Evolutionary conservation across 192 early-diverging fungal species (phyloP).

Genomic region (Piromyces sp.): DNA sequence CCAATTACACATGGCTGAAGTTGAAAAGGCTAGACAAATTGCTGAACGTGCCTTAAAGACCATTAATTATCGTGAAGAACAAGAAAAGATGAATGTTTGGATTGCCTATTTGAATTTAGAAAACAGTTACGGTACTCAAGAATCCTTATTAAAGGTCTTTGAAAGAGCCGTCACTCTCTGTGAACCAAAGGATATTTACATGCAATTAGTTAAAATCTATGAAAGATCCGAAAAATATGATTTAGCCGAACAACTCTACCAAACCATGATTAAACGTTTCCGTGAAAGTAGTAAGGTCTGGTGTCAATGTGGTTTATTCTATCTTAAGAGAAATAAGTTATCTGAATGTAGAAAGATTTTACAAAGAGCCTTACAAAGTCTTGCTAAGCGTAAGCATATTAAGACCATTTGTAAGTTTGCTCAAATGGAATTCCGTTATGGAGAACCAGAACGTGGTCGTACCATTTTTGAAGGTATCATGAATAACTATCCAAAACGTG

Average conservation of each 20-base stretch:
- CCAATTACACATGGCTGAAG: slow-evolving; percentile 83
- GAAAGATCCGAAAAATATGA: slow-evolving; percentile 64
- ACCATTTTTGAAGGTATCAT: slow-evolving; percentile 95
- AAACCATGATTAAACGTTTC: slow-evolving; percentile 69
- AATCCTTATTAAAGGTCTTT: slow-evolving; percentile 61
- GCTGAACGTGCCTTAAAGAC: slow-evolving; percentile 86
- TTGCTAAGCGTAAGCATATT: slow-evolving; percentile 89
- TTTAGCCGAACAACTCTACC: slow-evolving; percentile 51
- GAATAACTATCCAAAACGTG: slow-evolving; percentile 74
- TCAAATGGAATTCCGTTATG: slow-evolving; percentile 92
- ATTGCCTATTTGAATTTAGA: slow-evolving; percentile 90
- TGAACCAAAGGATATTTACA: slow-evolving; percentile 77
- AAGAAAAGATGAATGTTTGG: slow-evolving; percentile 97
- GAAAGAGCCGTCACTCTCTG: slow-evolving; percentile 67
- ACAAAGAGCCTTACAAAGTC: slow-evolving; percentile 54
- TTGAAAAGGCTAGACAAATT: slow-evolving; percentile 77
- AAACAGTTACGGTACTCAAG: slow-evolving; percentile 77
- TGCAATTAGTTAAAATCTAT: slow-evolving; percentile 78
- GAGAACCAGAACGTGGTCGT: slow-evolving; percentile 89
- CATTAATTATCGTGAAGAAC: slow-evolving; percentile 78
- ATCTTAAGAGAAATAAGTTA: slow-evolving; percentile 50
- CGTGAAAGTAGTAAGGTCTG: slow-evolving; percentile 79
- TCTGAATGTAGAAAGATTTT: slow-evolving; percentile 66
- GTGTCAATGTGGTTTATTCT: slow-evolving; percentile 67
- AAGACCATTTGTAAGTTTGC: slow-evolving; percentile 90